Percentiles rank a stretch among this genome's conserved stretches.
Evolutionary conservation across 345 rosid genomes (phyloP).

Genomic region (Toxicodendron radicans): DNA sequence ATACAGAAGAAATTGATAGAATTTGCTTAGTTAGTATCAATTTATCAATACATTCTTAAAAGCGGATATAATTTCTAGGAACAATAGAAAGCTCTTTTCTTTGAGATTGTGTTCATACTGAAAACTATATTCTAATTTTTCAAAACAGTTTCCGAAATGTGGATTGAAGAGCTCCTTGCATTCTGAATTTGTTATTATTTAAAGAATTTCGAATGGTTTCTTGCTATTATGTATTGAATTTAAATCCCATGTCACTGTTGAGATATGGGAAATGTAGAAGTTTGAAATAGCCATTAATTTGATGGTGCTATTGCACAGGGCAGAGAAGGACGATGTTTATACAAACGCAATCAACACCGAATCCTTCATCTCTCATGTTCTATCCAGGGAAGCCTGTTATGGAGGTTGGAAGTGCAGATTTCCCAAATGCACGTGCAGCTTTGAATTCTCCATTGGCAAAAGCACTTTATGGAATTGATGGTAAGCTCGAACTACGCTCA

Average conservation of each 20-base stretch:
- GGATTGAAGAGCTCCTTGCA: too few relatives aligned
- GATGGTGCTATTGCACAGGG: constrained; percentile 37
- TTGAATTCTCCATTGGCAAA: constrained; percentile 77
- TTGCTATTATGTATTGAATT: background rate
- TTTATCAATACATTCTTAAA: too few relatives aligned
- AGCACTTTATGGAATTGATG: constrained; percentile 74
- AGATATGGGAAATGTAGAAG: background rate
- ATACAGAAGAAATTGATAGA: too few relatives aligned
- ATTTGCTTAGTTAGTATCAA: too few relatives aligned
- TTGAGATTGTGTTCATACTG: too few relatives aligned
- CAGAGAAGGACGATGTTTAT: constrained; percentile 95
- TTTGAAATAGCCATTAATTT: background rate
- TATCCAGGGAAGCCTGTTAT: constrained; percentile 88
- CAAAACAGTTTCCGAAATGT: too few relatives aligned
- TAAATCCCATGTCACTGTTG: background rate
- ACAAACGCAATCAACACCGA: constrained; percentile 89
- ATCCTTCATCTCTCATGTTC: constrained; percentile 95
- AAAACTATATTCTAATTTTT: too few relatives aligned
- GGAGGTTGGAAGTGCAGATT: constrained; percentile 92
- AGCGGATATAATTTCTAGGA: too few relatives aligned
- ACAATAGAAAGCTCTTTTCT: too few relatives aligned
- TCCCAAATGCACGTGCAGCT: constrained; percentile 81
- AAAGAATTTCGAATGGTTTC: background rate
- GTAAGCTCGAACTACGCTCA: constrained; percentile 30
- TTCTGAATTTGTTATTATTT: too few relatives aligned